Evolutionary conservation across 2,329 filamentous ascomycete species (phyloP).

Genomic region (Harringtonia aguacate): DNA sequence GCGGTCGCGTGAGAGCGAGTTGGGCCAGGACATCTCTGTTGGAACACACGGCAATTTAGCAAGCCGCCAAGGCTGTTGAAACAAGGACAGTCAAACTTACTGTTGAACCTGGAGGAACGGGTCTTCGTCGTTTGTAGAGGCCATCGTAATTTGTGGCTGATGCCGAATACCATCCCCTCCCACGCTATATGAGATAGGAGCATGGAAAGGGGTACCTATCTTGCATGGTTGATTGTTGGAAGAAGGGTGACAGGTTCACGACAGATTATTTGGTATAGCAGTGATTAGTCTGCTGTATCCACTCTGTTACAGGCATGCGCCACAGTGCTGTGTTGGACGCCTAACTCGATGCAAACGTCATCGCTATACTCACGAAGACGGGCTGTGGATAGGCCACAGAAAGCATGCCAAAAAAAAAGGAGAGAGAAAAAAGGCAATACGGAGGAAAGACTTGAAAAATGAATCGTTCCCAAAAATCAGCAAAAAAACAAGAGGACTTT

Average conservation of each 20-base stretch:
- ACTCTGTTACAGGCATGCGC: too few species aligned
- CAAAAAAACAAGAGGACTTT: constrained; percentile 8
- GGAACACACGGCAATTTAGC: background rate
- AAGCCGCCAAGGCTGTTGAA: background rate
- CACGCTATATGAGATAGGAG: background rate
- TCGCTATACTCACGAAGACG: too few species aligned
- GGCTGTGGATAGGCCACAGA: too few species aligned
- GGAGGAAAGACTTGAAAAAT: too few species aligned
- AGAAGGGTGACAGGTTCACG: too few species aligned
- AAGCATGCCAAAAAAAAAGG: background rate
- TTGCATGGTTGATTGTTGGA: background rate
- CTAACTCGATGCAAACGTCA: too few species aligned
- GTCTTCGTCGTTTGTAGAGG: constrained; percentile 56
- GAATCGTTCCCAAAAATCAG: background rate
- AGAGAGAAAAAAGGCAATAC: background rate
- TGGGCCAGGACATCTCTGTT: constrained; percentile 77
- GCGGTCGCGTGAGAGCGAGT: constrained; percentile 67
- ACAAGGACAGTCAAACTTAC: constrained; percentile 27
- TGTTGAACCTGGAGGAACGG: constrained; percentile 64
- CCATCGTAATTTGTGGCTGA: constrained; percentile 43
- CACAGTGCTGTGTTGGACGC: too few species aligned
- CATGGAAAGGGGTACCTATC: too few species aligned
- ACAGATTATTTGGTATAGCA: too few species aligned
- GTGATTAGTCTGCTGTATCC: too few species aligned
- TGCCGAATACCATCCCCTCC: background rate